phyloP scores from a whole-genome alignment of 352 stramenopile species.

The Pythium vanterpoolii region DNA sequence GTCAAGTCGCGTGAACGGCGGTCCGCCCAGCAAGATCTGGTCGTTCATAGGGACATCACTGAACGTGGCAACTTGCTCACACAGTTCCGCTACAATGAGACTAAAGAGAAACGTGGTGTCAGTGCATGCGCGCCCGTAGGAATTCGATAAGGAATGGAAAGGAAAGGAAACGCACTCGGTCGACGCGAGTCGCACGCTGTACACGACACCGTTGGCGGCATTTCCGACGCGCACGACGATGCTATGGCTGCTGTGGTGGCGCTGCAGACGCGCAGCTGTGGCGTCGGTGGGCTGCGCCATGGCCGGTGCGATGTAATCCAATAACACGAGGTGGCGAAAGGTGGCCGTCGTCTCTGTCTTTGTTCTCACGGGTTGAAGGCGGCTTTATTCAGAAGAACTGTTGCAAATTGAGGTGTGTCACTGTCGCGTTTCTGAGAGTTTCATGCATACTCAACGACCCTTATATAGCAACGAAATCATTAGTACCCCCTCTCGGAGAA shows the following conservation, averaged over 20 bases:
- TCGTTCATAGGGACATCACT: constrained; percentile 62
- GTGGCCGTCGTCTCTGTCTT: too few relatives aligned
- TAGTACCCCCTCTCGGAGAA: constrained; percentile 1
- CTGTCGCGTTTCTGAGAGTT: background rate
- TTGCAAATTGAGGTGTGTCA: constrained; percentile 15
- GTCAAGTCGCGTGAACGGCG: constrained; percentile 74
- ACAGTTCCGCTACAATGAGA: constrained; percentile 63
- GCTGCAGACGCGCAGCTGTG: background rate
- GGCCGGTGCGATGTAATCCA: background rate
- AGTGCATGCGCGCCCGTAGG: background rate
- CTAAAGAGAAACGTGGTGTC: constrained; percentile 22
- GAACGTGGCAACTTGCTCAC: constrained; percentile 48
- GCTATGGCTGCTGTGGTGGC: constrained; percentile 18
- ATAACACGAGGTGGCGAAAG: background rate
- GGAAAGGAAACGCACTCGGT: constrained; percentile 39
- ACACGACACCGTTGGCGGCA: constrained; percentile 25
- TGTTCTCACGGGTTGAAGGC: constrained; percentile 30
- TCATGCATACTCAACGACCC: too few relatives aligned
- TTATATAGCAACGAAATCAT: constrained; percentile 1
- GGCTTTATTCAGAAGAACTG: constrained; percentile 23
- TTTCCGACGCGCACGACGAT: constrained; percentile 32
- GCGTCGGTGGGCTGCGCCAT: constrained; percentile 17
- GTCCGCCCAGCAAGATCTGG: constrained; percentile 79
- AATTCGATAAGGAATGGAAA: background rate
- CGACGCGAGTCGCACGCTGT: constrained; percentile 24